Evolutionary conservation across 2,329 filamentous ascomycete genomes (phyloP), one percentile per base, ranked within the genome.

Genomic region (Colletotrichum limetticola): DNA sequence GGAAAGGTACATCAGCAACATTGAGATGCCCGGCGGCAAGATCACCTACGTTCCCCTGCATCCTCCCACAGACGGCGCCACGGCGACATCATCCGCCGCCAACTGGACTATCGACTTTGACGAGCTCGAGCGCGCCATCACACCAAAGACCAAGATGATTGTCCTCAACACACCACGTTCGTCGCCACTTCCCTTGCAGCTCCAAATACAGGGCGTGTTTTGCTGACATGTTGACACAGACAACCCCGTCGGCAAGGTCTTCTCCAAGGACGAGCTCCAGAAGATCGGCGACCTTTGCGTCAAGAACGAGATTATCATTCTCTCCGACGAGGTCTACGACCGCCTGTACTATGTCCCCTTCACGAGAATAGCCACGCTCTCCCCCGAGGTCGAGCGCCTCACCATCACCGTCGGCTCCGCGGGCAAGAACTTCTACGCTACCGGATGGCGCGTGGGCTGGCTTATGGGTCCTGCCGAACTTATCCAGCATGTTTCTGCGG

Each of bases 351-450:
- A 98, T 81, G 94, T 95, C 1, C 96, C 96, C 0, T 99, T 98
- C 81, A 98, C 95, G 1, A 91, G 97, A 77, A 93, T 98, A 68
- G 94, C 94, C 28, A 98, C 95, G 0, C 86, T 99, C 22, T 97
- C 95, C 0, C 95, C 95, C 0, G 95, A 98, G 81, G 91, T 98
- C 64, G 95, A 95, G 77, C 91, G 91, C 71, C 88, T 97, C 76
- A 98, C 97, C 5, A 84, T 99, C 61, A 98, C 97, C 0, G 97
- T 99, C 35, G 97, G 97, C 24, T 98, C 95, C 0, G 97, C 95
- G 1, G 97, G 97, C 78, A 99, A 99, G 89, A 97, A 97, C 86
- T 99, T 99, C 84, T 98, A 98, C 80, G 95, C 94, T 69, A 99
- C 97, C 0, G 97, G 97, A 60, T 99, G 97, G 97, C 92, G 97